Conservation (phyloP, 2,329 filamentous ascomycete species). For the Nemania abortiva region DNA sequence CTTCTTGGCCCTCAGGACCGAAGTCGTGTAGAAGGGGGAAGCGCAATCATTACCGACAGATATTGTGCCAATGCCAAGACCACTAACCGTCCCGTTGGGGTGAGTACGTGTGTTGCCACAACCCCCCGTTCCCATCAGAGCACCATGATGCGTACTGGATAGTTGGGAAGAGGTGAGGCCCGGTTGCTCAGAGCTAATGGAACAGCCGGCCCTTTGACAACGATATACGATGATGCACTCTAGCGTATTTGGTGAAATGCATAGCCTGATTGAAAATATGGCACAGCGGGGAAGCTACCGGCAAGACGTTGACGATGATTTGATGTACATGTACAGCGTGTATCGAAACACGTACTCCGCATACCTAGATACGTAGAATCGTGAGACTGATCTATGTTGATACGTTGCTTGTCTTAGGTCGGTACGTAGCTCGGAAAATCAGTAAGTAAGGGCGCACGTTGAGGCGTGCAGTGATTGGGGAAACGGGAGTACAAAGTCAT, state of each 20-base stretch:
- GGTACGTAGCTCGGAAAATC: not conserved
- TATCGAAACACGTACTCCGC: not conserved
- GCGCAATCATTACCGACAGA: slow-evolving; percentile 27
- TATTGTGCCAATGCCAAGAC: slow-evolving; percentile 30
- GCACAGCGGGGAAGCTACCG: slow-evolving; percentile 3
- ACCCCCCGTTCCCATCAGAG: slow-evolving; percentile 3
- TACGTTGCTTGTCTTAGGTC: not conserved
- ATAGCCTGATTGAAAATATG: slow-evolving; percentile 11
- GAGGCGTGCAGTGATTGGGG: slow-evolving; percentile 5
- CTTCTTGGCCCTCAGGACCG: slow-evolving; percentile 25
- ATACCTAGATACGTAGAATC: not conserved
- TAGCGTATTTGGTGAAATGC: slow-evolving; percentile 6
- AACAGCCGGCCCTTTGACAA: slow-evolving; percentile 23
- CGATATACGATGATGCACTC: slow-evolving; percentile 33
- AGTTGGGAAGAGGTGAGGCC: slow-evolving; percentile 19
- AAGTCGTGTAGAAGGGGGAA: slow-evolving; percentile 3
- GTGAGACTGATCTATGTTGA: slow-evolving; percentile 6
- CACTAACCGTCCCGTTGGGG: slow-evolving; percentile 35
- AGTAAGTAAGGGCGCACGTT: not conserved
- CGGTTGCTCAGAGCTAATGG: slow-evolving; percentile 27
- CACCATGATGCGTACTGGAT: slow-evolving; percentile 1
- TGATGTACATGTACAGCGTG: slow-evolving; percentile 13
- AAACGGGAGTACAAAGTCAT: not conserved
- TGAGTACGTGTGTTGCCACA: slow-evolving; percentile 1
- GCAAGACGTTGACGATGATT: not conserved